Evolutionary conservation across 2,329 filamentous ascomycete genomes (phyloP).

Genomic region (Anthostomella pinea): DNA sequence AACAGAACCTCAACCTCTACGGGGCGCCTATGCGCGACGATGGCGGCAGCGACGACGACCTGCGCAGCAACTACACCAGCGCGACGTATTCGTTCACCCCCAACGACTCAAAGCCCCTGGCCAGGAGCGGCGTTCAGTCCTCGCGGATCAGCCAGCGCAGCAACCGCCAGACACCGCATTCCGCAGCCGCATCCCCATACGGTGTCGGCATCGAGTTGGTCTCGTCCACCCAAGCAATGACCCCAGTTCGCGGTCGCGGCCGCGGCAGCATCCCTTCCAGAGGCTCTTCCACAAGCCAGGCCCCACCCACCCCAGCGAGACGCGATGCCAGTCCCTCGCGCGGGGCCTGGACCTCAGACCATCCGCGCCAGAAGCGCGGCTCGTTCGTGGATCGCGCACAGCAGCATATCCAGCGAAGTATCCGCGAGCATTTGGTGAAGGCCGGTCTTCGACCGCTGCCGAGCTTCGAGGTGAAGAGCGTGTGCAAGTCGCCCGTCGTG

Average conservation of each 20-base stretch:
- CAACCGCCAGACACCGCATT: background rate
- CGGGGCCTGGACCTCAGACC: conserved; percentile 15
- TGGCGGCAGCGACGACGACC: background rate
- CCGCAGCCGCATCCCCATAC: too few species aligned
- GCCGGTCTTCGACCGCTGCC: conserved; percentile 9
- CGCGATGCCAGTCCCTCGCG: conserved; percentile 9
- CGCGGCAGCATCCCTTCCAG: too few species aligned
- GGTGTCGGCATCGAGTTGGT: conserved; percentile 5
- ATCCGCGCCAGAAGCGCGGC: conserved; percentile 6
- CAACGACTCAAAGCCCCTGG: background rate
- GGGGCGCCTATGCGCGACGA: background rate
- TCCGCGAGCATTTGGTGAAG: conserved; percentile 14
- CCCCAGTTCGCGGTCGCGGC: too few species aligned
- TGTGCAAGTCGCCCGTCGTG: conserved; percentile 9
- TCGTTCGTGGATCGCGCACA: conserved; percentile 17
- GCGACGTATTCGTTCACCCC: conserved; percentile 1
- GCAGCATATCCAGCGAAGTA: conserved; percentile 1
- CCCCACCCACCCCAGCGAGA: too few species aligned
- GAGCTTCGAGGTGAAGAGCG: conserved; percentile 17
- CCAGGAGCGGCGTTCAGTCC: conserved; percentile 2
- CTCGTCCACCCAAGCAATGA: background rate
- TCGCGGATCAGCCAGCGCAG: background rate
- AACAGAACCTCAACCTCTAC: conserved; percentile 1
- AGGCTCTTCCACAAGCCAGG: too few species aligned
- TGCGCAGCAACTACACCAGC: conserved; percentile 2